Base-by-base conservation (phyloP, 192 early-diverging fungal species). In the Dimargaris cristalligena region DNA sequence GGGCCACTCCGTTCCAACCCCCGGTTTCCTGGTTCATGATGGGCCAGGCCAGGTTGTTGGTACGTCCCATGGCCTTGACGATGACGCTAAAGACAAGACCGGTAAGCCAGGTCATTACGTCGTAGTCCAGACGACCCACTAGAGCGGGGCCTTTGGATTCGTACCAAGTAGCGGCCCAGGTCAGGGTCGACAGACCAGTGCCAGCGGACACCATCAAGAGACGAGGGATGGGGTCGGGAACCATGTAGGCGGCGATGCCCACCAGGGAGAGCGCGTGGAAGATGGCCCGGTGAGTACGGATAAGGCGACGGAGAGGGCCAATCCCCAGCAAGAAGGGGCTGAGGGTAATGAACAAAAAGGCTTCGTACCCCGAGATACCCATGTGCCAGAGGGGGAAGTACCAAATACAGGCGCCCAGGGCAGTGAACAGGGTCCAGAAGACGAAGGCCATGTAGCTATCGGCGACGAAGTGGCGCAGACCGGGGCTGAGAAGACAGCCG, bases 331-430 rank as follows among this genome's bases (percentile, higher is more conserved):
- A 51, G 22, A 74, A 64, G 0, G 83, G 78, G 10, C 75, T 63
- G 14, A 76, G 51, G 34, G 80, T 83, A 20, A 79, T 71, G 18
- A 89, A 74, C 62, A 89, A 67, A 32, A 79, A 80, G 6, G 77
- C 80, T 63, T 89, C 87, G 62, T 79, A 87, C 52, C 87, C 87
- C 16, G 85, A 87, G 63, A 89, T 76, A 3, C 87, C 87, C 87
- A 89, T 89, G 67, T 86, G 76, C 82, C 85, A 89, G 33, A 89
- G 69, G 25, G 87, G 87, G 63, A 89, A 89, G 65, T 89, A 89
- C 86, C 86, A 83, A 58, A 78, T 79, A 52, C 80, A 74, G 30
- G 85, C 50, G 0, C 81, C 77, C 13, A 89, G 65, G 31, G 84
- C 77, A 1, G 87, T 89, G 62, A 85, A 69, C 64, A 83, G 80